A percentile compares a stretch with the other conserved stretches of the same genome.
These are phyloP conservation scores for Odontarrhena argentea DNA, from an alignment of 345 rosid genomes.

Conservation along the genomic window DNA sequence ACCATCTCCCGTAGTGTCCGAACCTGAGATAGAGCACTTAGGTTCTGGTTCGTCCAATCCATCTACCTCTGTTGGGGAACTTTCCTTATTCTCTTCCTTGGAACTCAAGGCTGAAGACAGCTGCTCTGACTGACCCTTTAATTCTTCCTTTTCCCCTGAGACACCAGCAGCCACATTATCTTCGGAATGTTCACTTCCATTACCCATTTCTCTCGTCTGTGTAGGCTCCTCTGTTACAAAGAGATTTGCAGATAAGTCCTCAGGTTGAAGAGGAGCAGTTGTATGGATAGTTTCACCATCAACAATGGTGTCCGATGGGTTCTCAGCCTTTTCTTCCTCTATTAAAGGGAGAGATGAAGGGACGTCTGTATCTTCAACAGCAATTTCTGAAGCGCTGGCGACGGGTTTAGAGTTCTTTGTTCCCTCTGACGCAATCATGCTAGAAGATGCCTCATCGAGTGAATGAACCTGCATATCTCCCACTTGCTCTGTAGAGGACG, in stretches of 20 bases:
- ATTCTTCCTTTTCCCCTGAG: slow-evolving; percentile 20
- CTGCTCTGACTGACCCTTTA: slow-evolving; percentile 16
- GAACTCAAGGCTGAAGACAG: slow-evolving; percentile 24
- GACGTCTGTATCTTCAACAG: slow-evolving; percentile 16
- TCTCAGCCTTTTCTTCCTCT: slow-evolving; percentile 6
- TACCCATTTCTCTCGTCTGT: background rate
- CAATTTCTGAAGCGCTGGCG: background rate
- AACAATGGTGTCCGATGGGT: background rate
- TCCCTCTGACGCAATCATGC: background rate
- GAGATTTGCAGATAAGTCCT: background rate
- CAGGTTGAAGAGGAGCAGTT: background rate
- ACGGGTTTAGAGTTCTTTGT: background rate
- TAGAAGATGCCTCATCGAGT: no score
- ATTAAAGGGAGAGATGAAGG: slow-evolving; percentile 10
- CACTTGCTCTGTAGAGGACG: slow-evolving; percentile 8
- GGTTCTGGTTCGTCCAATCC: slow-evolving; percentile 5
- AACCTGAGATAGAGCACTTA: slow-evolving; percentile 22
- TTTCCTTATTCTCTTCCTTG: slow-evolving; percentile 13
- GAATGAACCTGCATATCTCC: background rate
- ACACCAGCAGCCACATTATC: background rate
- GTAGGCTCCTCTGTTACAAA: slow-evolving; percentile 9
- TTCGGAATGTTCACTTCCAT: slow-evolving; percentile 8
- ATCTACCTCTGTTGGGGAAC: slow-evolving; percentile 9
- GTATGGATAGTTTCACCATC: background rate
- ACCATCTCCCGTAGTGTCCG: slow-evolving; percentile 6